These are phyloP conservation scores for Talaromyces piceae DNA, from an alignment of 2,329 filamentous ascomycete species.

Conservation along the genomic window DNA sequence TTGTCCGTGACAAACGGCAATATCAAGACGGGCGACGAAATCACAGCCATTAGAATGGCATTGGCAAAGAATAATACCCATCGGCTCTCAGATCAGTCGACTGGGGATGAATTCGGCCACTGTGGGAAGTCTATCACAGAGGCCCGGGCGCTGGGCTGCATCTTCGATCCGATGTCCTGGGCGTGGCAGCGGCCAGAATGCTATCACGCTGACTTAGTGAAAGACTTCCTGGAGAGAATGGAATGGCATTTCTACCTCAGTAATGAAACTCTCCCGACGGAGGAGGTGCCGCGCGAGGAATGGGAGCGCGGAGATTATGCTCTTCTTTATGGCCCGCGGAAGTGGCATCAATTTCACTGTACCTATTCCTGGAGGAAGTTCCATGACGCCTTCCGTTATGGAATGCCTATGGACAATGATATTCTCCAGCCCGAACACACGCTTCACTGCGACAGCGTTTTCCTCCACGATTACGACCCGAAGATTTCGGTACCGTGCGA, in stretches of 20 bases:
- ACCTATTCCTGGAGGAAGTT: conserved; percentile 13
- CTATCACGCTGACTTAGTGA: conserved; percentile 17
- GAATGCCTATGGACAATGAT: not conserved
- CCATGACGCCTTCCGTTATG: not conserved
- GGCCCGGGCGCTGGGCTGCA: conserved; percentile 16
- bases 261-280: not conserved
- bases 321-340: conserved; percentile 4
- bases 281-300: not conserved
- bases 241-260: conserved; percentile 13
- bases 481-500: too few species aligned
- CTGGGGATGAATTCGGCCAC: not conserved
- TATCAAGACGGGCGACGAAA: too few species aligned
- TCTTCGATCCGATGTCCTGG: conserved; percentile 21
- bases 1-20: too few species aligned
- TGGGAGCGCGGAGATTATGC: not conserved
- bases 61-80: too few species aligned
- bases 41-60: too few species aligned
- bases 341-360: conserved; percentile 14
- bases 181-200: conserved; percentile 19
- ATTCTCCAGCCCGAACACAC: not conserved
- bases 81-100: too few species aligned
- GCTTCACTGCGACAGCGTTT: not conserved
- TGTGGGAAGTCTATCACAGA: conserved; percentile 7
- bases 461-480: too few species aligned
- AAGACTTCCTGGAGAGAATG: conserved; percentile 12